phyloP scores from a whole-genome alignment of 1,139 yeast genomes.

The Yamadazyma oceani region DNA sequence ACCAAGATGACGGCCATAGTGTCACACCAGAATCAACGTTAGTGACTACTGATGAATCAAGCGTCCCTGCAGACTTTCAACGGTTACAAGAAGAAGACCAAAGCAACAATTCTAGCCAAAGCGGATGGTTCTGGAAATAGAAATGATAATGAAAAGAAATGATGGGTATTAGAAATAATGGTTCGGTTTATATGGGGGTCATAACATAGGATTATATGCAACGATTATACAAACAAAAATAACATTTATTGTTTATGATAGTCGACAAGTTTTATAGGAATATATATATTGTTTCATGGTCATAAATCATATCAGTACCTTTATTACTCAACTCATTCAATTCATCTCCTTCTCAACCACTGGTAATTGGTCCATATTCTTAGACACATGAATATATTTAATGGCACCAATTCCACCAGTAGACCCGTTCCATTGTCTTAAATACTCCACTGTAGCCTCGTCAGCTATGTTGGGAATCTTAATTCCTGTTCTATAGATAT shows the following conservation, averaged over 20 bases:
- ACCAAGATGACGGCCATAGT: background rate
- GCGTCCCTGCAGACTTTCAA: too few relatives aligned
- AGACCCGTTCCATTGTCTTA: constrained; percentile 79
- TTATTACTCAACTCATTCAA: too few relatives aligned
- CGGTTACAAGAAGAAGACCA: background rate
- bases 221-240: too few relatives aligned
- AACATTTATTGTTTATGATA: too few relatives aligned
- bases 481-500: constrained; percentile 69
- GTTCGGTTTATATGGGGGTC: background rate
- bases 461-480: constrained; percentile 71
- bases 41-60: too few relatives aligned
- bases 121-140: constrained; percentile 17
- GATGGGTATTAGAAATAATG: background rate
- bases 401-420: constrained; percentile 74
- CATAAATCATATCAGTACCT: too few relatives aligned
- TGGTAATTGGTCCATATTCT: constrained; percentile 31
- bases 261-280: background rate
- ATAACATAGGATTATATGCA: too few relatives aligned
- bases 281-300: constrained; percentile 1
- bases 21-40: background rate
- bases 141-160: background rate
- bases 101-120: too few relatives aligned
- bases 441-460: constrained; percentile 53
- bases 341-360: constrained; percentile 21
- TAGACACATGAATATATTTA: constrained; percentile 41